Base-by-base conservation (phyloP, 169 alveolate species). In the Plasmodium adleri region DNA sequence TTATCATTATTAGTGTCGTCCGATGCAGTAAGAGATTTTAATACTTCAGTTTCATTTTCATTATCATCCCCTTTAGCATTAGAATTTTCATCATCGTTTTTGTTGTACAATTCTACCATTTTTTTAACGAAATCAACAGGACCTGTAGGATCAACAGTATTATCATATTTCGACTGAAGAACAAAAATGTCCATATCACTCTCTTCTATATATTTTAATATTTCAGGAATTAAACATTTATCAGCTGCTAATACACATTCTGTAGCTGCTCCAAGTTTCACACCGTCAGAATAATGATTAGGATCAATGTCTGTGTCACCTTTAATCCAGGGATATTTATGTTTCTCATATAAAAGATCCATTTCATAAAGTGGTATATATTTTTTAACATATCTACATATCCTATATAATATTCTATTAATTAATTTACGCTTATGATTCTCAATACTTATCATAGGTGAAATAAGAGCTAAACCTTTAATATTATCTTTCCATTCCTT, bases 241-340 rank as follows among this genome's bases (percentile, higher is more conserved):
- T 76, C 88, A 47, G 88, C 88, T 13, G 88, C 88, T 26, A 26
- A 12, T 13, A 76, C 74, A 76, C 76, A 63, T 56, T 76, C 88
- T 7, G 70, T 45, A n/a, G 75, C 75, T n/a, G 66, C 62, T 39
- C 52, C 47, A 24, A 76, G n/a, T 12, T 72, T 52, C 13, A 76
- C 32, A 5, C 76, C 58, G 0, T 75, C 88, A 63, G 76, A 76
- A 24, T 63, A 62, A 5, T 76, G 88, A 47, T 62, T 20, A 1
- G 88, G 88, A 63, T 76, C 88, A 5, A 76, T 22, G 47, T 62
- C 76, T 2, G 75, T 24, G 24, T 76, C 88, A 13, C 47, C 59
- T 43, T 76, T 62, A 13, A 76, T 62, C 88, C 88, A 76, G 1
- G 88, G 88, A 39, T 76, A 76, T 22, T 66, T 56, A 49, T 63